Evolutionary conservation across 108 stramenopile genomes (phyloP).

Genomic region (Parmales sp.): DNA sequence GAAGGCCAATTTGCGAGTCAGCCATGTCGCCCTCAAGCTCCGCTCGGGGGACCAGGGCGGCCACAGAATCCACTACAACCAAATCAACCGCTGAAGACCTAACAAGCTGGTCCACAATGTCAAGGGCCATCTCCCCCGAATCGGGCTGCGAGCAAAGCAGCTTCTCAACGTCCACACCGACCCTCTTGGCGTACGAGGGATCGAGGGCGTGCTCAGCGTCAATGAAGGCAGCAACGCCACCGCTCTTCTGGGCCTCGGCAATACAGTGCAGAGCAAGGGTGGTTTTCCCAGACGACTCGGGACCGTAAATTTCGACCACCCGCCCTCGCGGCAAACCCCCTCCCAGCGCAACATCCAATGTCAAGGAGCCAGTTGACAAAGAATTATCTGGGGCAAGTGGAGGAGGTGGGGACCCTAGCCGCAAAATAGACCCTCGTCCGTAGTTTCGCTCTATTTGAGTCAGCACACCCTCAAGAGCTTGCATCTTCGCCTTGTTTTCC

Average conservation of each 20-base stretch:
- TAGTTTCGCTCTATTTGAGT: constrained; percentile 78
- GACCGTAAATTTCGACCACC: constrained; percentile 91
- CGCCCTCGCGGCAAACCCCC: constrained; percentile 72
- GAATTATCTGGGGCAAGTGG: constrained; percentile 12
- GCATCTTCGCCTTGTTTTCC: constrained; percentile 34
- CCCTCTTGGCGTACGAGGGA: constrained; percentile 63
- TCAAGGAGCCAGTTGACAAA: constrained; percentile 69
- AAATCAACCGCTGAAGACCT: constrained; percentile 77
- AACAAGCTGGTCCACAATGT: constrained; percentile 91
- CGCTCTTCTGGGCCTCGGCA: constrained; percentile 71
- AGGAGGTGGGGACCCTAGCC: constrained; percentile 54
- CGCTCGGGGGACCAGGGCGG: constrained; percentile 88
- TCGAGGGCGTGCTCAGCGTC: constrained; percentile 98
- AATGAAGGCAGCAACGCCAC: constrained; percentile 87
- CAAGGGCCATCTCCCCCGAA: constrained; percentile 92
- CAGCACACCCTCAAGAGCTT: constrained; percentile 80
- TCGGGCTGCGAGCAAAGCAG: constrained; percentile 88
- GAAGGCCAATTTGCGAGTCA: constrained; percentile 77
- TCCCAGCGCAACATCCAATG: constrained; percentile 72
- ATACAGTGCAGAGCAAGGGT: constrained; percentile 91
- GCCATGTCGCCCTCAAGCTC: constrained; percentile 86
- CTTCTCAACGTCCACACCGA: constrained; percentile 79
- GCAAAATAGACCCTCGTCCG: constrained; percentile 78
- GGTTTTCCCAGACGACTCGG: constrained; percentile 88
- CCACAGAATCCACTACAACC: constrained; percentile 89